phyloP scores from a whole-genome alignment of 2,329 filamentous ascomycete genomes.

The Clonostachys byssicola region DNA sequence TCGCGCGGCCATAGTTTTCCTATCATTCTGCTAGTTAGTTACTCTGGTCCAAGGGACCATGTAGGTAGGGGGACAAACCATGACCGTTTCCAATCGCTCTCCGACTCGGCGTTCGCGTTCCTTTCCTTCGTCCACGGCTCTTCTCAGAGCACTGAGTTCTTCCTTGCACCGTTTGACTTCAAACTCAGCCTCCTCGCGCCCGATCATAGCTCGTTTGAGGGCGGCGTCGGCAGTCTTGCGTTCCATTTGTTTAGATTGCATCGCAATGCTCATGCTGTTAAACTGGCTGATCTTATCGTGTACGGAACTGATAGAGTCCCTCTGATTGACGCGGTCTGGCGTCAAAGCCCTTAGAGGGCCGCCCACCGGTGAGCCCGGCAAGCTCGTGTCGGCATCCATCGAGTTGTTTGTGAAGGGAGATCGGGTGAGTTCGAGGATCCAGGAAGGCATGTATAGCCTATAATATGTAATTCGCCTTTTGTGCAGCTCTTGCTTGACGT shows the following conservation, averaged over 20 bases:
- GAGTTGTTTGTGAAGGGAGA: constrained; percentile 1
- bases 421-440: background rate
- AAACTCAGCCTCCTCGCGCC: constrained; percentile 67
- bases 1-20: constrained; percentile 67
- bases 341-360: constrained; percentile 57
- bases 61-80: constrained; percentile 44
- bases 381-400: constrained; percentile 42
- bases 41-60: too few species aligned
- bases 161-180: constrained; percentile 62
- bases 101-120: constrained; percentile 63
- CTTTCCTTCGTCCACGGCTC: constrained; percentile 59
- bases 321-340: constrained; percentile 59
- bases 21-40: constrained; percentile 21
- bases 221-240: constrained; percentile 63
- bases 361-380: constrained; percentile 45
- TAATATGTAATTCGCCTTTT: too few species aligned
- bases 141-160: constrained; percentile 50
- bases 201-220: constrained; percentile 61
- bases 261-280: constrained; percentile 61
- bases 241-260: constrained; percentile 56
- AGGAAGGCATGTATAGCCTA: background rate
- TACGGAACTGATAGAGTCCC: constrained; percentile 52
- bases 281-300: constrained; percentile 69
- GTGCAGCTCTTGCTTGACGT: too few species aligned
- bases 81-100: constrained; percentile 63